Evolutionary conservation across 2,329 filamentous ascomycete species (phyloP), one percentile per base, ranked within the genome.

Genomic region (Cytospora paraplurivora): DNA sequence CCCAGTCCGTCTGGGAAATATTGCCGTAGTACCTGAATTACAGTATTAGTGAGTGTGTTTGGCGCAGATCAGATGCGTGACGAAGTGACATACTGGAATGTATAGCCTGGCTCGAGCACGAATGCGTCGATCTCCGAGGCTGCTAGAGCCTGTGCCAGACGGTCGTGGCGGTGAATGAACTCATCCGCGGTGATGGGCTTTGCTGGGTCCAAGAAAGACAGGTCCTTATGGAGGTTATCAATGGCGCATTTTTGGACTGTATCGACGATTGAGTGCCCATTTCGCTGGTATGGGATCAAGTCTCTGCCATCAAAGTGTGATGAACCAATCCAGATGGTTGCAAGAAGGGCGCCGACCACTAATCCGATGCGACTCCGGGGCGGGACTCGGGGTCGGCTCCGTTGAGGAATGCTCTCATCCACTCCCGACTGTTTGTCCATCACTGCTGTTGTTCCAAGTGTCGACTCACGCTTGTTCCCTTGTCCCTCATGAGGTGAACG

Each of bases 161-260:
- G 78, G 62, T 87, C 78, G 12, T 85, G 77, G 2, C 86, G 81
- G 19, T 78, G 69, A 4, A 86, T 72, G 67, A 84, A 88, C 66
- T 88, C 85, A 0, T 76, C 73, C 0, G 79, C 64, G 2, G 75
- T 66, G 38, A 86, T 82, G 1, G 82, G 81, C 3, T 73, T 67
- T 1, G 81, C 83, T 2, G 71, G 67, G 13, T 83, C 74, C 2
- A 87, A 74, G 66, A 87, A 87, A 2, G 77, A 78, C 6, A 83
- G 74, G 56, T 81, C 77, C 6, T 76, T 76, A 19, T 78, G 78
- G 13, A 85, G 72, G 53, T 81, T 85, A 41, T 77, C 68, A 62
- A 85, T 82, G 15, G 85, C 79, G 70, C 85, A 89, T 72, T 83
- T 81, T 65, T 82, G 78, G 63, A 88, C 80, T 72, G 89, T 89